phyloP scores from a whole-genome alignment of 164 flowering plant species.

The Saururus chinensis region DNA sequence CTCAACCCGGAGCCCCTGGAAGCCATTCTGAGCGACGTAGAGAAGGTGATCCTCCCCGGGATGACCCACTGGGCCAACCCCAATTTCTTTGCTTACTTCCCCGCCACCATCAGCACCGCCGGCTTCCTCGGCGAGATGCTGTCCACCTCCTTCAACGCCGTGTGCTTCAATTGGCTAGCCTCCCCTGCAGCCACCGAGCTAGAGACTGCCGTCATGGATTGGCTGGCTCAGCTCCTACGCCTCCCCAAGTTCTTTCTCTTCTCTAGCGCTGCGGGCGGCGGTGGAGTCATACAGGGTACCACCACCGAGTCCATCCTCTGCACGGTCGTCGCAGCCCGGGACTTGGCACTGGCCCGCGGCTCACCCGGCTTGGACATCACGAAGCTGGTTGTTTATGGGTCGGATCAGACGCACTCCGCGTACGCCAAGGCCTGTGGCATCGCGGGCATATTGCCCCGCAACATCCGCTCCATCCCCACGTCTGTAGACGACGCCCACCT shows the following conservation, averaged over 20 bases:
- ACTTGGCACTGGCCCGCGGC: constrained; percentile 11
- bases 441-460: constrained; percentile 28
- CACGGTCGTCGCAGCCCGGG: constrained; percentile 44
- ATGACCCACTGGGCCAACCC: constrained; percentile 62
- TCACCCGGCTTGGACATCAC: constrained; percentile 13
- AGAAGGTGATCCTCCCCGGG: constrained; percentile 31
- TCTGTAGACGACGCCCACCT: constrained; percentile 12
- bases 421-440: constrained; percentile 34
- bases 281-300: constrained; percentile 54
- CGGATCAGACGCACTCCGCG: constrained; percentile 60
- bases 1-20: constrained; percentile 29
- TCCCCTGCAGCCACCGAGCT: constrained; percentile 67
- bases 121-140: constrained; percentile 54
- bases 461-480: constrained; percentile 28
- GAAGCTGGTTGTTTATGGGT: constrained; percentile 45
- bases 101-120: constrained; percentile 43
- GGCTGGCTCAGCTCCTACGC: constrained; percentile 32
- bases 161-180: constrained; percentile 55
- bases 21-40: constrained; percentile 28
- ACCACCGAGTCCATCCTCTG: constrained; percentile 44
- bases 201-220: constrained; percentile 51
- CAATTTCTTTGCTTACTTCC: constrained; percentile 54
- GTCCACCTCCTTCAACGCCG: constrained; percentile 39
- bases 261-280: constrained; percentile 42
- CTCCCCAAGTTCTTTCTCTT: constrained; percentile 43